These are phyloP conservation scores for Prototheca wickerhamii DNA, from an alignment of 163 green algal genomes.

Conservation along the genomic window DNA sequence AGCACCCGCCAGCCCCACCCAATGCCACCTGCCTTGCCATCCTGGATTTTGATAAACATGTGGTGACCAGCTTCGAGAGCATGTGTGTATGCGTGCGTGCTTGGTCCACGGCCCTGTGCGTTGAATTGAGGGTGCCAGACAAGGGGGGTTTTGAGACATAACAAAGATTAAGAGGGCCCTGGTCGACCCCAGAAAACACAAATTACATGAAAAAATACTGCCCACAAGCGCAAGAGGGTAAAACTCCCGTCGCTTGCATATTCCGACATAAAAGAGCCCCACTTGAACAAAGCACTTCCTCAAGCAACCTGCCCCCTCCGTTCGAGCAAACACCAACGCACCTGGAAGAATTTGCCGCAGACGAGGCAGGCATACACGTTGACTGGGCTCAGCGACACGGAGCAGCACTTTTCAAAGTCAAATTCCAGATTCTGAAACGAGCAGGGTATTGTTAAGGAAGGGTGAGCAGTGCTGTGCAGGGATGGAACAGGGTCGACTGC, in stretches of 20 bases:
- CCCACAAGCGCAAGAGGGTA: too few relatives aligned
- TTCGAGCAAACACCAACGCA: constrained; percentile 9
- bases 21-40: constrained; percentile 47
- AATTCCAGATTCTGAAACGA: constrained; percentile 87
- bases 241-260: too few relatives aligned
- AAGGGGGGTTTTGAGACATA: not conserved
- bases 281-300: not conserved
- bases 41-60: constrained; percentile 96
- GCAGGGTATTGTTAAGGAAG: not conserved
- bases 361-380: constrained; percentile 98
- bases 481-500: not conserved
- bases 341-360: constrained; percentile 97
- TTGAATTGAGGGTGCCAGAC: not conserved
- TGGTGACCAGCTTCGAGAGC: constrained; percentile 84
- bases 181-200: too few relatives aligned
- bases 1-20: constrained; percentile 1
- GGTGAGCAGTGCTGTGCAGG: not conserved
- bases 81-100: constrained; percentile 94
- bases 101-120: constrained; percentile 70
- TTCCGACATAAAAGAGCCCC: not conserved
- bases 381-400: constrained; percentile 76
- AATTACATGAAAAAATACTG: too few relatives aligned
- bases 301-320: not conserved
- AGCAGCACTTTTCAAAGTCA: constrained; percentile 99
- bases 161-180: not conserved